These are phyloP conservation scores for Miscanthus sacchariflorus DNA, from an alignment of 202 grass and related monocot genomes.

Conservation along the genomic window DNA sequence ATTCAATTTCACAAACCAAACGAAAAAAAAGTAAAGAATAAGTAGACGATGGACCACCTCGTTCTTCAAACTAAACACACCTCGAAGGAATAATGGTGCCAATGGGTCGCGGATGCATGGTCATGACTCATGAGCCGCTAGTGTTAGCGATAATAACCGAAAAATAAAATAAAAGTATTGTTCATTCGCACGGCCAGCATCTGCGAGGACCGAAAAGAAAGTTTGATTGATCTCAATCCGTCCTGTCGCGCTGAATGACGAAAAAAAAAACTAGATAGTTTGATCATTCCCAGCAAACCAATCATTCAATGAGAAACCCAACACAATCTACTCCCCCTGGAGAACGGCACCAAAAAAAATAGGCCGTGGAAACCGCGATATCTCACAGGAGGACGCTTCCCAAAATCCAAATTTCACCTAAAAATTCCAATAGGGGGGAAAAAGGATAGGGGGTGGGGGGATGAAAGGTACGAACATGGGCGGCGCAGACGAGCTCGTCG, in stretches of 20 bases:
- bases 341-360: no score
- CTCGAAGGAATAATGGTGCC: not conserved
- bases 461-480: conserved; percentile 45
- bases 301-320: conserved; percentile 17
- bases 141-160: not conserved
- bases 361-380: not conserved
- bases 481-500: conserved; percentile 73
- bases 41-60: no score
- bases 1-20: no score
- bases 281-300: conserved; percentile 38
- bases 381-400: not conserved
- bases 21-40: no score
- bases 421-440: not conserved
- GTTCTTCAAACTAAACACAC: no score
- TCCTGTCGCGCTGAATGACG: not conserved
- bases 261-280: not conserved
- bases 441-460: not conserved
- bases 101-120: not conserved
- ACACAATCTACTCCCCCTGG: no score
- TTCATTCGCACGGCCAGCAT: not conserved
- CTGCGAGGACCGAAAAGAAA: not conserved
- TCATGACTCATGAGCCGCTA: not conserved
- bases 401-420: conserved; percentile 33
- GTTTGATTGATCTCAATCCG: not conserved
- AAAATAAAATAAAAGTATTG: not conserved